Percentiles rank a stretch among this genome's conserved stretches.
Evolutionary conservation across 208 protist species (phyloP).

Genomic region (Trypanosoma cruzi): DNA sequence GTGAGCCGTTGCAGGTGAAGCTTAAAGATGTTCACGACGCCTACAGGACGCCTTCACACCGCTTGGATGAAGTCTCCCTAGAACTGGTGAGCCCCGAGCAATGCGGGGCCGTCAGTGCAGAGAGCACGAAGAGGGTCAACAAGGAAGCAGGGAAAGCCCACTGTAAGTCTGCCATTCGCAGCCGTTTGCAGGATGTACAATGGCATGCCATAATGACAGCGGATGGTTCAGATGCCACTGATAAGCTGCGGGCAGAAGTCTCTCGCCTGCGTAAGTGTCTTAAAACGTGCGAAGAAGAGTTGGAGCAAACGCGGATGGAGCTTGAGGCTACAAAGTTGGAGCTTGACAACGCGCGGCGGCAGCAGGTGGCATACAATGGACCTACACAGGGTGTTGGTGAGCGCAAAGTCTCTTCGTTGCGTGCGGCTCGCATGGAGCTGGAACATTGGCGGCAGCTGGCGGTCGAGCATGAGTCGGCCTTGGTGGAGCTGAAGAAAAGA

Average conservation of each 20-base stretch:
- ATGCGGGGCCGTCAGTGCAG: not conserved
- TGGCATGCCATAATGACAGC: not conserved
- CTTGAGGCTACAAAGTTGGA: constrained; percentile 1
- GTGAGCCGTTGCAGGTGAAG: not conserved
- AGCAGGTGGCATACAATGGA: constrained; percentile 6
- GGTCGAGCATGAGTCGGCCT: constrained; percentile 27
- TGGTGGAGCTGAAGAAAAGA: constrained; percentile 26
- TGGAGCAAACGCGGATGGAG: constrained; percentile 10
- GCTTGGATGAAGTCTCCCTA: not conserved
- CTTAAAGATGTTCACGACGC: not conserved
- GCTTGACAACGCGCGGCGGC: constrained; percentile 15
- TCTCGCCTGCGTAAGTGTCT: not conserved
- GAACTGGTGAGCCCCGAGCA: not conserved
- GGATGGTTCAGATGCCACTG: not conserved
- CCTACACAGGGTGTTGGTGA: constrained; percentile 17
- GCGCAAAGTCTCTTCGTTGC: constrained; percentile 35
- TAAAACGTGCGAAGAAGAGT: constrained; percentile 13
- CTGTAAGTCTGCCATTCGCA: not conserved
- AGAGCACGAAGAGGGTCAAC: not conserved
- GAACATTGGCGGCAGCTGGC: constrained; percentile 21
- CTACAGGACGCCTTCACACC: not conserved
- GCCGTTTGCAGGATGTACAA: constrained; percentile 10
- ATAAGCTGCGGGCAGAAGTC: constrained; percentile 1
- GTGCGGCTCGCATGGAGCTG: constrained; percentile 30
- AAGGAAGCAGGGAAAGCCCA: not conserved